phyloP scores from a whole-genome alignment of 139 green algal genomes.

The Micractinium sp. region DNA sequence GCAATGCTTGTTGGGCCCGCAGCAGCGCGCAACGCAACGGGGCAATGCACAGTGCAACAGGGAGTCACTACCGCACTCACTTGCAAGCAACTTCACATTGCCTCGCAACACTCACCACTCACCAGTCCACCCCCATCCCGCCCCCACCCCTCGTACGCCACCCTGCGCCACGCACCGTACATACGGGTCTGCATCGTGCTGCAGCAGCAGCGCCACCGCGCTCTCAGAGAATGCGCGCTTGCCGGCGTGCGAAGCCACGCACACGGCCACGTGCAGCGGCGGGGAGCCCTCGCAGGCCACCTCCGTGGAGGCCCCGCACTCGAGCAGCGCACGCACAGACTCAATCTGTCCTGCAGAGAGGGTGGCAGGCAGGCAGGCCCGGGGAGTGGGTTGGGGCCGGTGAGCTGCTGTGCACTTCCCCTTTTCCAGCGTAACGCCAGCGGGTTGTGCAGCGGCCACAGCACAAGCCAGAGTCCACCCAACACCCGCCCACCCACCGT shows the following conservation, averaged over 20 bases:
- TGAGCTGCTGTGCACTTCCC: too few species aligned
- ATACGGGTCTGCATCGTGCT: constrained; percentile 50
- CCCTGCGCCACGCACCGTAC: constrained; percentile 26
- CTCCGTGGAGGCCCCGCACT: constrained; percentile 40
- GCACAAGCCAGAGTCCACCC: too few species aligned
- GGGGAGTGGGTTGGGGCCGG: too few species aligned
- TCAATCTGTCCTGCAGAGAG: constrained; percentile 58
- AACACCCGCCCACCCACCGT: neutral
- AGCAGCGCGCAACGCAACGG: too few species aligned
- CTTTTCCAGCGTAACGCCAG: too few species aligned
- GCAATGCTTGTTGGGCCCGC: neutral
- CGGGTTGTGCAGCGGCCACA: too few species aligned
- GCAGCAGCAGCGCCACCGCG: constrained; percentile 56
- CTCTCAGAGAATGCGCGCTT: constrained; percentile 35
- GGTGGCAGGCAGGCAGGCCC: neutral
- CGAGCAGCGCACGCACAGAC: constrained; percentile 63
- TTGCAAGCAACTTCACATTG: too few species aligned
- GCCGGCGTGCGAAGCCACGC: constrained; percentile 40
- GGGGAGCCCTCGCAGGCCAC: constrained; percentile 72
- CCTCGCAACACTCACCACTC: too few species aligned
- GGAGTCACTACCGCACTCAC: too few species aligned
- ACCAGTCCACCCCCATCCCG: neutral
- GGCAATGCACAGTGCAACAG: neutral
- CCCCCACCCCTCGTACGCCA: neutral
- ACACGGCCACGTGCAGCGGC: constrained; percentile 70